These are phyloP conservation scores for Eucalyptus marginata DNA, from an alignment of 345 rosid species.

Conservation along the genomic window DNA sequence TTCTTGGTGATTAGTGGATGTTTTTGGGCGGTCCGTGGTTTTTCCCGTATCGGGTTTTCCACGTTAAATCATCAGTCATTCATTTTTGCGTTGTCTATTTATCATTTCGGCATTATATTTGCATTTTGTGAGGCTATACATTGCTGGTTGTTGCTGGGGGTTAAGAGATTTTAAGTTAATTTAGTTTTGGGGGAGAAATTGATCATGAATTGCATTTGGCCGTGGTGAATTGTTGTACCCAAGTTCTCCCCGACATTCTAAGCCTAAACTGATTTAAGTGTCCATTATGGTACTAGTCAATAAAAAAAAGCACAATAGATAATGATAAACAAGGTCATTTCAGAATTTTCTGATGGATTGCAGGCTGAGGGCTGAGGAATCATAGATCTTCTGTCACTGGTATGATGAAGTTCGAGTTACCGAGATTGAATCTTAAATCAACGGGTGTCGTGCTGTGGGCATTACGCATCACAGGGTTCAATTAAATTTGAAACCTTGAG, in stretches of 20 bases:
- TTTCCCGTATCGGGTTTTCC: too few species aligned
- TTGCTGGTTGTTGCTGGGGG: too few species aligned
- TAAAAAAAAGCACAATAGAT: neutral
- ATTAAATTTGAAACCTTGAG: slow-evolving; percentile 28
- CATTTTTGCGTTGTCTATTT: too few species aligned
- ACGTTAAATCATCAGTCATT: too few species aligned
- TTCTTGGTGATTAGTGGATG: too few species aligned
- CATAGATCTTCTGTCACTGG: neutral
- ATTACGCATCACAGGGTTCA: neutral
- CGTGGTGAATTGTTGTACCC: too few species aligned
- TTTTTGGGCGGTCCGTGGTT: too few species aligned
- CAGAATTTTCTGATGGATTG: neutral
- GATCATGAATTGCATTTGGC: too few species aligned
- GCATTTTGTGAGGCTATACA: too few species aligned
- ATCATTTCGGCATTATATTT: too few species aligned
- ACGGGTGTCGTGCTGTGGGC: neutral
- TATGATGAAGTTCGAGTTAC: neutral
- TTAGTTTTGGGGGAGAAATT: too few species aligned
- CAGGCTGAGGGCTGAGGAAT: neutral
- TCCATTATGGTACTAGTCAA: neutral
- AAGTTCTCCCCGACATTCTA: neutral
- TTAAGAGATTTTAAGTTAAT: too few species aligned
- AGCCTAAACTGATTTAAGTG: neutral
- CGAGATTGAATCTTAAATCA: neutral
- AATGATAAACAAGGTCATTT: neutral